Evolutionary conservation across 169 alveolate species (phyloP).

Genomic region (Cryptosporidium andersoni): DNA sequence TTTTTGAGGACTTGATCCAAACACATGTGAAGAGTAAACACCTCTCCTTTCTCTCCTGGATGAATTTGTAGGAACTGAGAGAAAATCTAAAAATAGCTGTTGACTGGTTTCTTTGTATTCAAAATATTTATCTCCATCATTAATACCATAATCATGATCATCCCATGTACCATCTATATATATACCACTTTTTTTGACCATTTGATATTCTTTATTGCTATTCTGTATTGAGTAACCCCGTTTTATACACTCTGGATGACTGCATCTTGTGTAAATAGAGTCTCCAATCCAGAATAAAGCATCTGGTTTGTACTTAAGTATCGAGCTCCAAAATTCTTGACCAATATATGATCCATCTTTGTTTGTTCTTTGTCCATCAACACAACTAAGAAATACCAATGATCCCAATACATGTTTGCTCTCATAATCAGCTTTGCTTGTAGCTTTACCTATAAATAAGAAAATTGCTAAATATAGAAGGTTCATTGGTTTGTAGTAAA

Average conservation of each 20-base stretch:
- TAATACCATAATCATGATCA: slow-evolving; percentile 85
- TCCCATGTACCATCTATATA: slow-evolving; percentile 81
- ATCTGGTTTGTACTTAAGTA: slow-evolving; percentile 77
- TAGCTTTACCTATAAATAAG: background rate
- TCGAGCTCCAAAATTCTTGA: slow-evolving; percentile 56
- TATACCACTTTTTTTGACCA: slow-evolving; percentile 22
- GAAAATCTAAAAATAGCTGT: slow-evolving; percentile 76
- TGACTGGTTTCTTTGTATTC: slow-evolving; percentile 76
- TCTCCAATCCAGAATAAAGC: slow-evolving; percentile 84
- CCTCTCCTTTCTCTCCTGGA: slow-evolving; percentile 82
- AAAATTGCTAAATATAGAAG: too few relatives aligned
- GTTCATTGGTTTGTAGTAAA: too few relatives aligned
- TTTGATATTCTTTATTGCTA: slow-evolving; percentile 8
- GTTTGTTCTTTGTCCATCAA: slow-evolving; percentile 34
- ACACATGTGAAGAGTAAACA: slow-evolving; percentile 80
- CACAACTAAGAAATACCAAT: slow-evolving; percentile 51
- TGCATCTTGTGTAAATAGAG: slow-evolving; percentile 74
- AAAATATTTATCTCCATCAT: slow-evolving; percentile 80
- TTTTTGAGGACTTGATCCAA: slow-evolving; percentile 76
- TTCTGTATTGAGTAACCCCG: slow-evolving; percentile 31
- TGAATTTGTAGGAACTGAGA: slow-evolving; percentile 80
- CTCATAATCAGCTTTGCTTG: background rate
- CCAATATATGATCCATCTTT: slow-evolving; percentile 2
- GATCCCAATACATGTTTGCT: slow-evolving; percentile 8
- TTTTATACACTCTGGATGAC: slow-evolving; percentile 10